A percentile compares a stretch with the other conserved stretches of the same genome.
phyloP scores from a whole-genome alignment of 768 basidiomycete species.

The Russula sp. region DNA sequence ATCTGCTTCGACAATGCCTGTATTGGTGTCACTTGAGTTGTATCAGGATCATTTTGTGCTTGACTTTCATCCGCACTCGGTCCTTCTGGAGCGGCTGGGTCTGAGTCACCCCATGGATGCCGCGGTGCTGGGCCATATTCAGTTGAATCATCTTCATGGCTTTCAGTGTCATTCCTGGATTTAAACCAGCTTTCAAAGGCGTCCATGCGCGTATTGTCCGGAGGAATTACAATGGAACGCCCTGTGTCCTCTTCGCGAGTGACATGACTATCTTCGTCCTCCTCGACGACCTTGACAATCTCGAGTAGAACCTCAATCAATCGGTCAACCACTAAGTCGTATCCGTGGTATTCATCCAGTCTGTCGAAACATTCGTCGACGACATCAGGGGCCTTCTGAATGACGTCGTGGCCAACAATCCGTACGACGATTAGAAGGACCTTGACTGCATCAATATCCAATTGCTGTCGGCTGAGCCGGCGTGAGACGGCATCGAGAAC shows the following conservation, averaged over 20 bases:
- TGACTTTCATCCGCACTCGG: conserved; percentile 30
- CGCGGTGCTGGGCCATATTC: conserved; percentile 62
- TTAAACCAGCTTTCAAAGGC: conserved; percentile 65
- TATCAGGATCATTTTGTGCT: conserved; percentile 41
- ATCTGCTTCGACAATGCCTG: conserved; percentile 83
- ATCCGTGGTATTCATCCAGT: conserved; percentile 94
- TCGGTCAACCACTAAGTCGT: conserved; percentile 80
- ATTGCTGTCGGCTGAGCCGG: conserved; percentile 71
- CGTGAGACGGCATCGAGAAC: conserved; percentile 88
- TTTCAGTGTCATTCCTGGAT: conserved; percentile 41
- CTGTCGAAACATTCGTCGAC: conserved; percentile 98
- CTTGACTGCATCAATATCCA: conserved; percentile 86
- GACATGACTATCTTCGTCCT: conserved; percentile 43
- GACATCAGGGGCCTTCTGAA: conserved; percentile 86
- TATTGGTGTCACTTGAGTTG: conserved; percentile 58
- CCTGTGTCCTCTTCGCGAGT: conserved; percentile 24
- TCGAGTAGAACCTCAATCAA: conserved; percentile 84
- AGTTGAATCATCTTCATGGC: conserved; percentile 41
- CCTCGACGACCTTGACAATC: conserved; percentile 74
- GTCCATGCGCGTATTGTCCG: conserved; percentile 43
- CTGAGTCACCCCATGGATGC: conserved; percentile 50
- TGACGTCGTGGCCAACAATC: conserved; percentile 81
- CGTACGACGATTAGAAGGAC: conserved; percentile 83
- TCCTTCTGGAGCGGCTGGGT: conserved; percentile 33
- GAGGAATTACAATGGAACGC: conserved; percentile 5